These are phyloP conservation scores for maize (Zea mays) DNA, from an alignment of 176 grass and related monocot species.

Conservation along the genomic window DNA sequence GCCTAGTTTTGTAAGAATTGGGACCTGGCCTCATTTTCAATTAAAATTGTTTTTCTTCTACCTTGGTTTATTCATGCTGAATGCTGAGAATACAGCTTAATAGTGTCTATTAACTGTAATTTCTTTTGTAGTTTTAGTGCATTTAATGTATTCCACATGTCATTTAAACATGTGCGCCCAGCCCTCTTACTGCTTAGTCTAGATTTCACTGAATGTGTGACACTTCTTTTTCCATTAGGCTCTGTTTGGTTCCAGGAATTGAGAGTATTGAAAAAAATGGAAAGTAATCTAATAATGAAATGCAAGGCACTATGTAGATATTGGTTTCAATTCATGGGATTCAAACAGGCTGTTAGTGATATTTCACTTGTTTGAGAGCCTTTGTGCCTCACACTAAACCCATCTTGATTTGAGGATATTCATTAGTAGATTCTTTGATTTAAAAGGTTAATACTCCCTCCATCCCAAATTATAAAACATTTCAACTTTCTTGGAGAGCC, in stretches of 20 bases:
- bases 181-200: not conserved
- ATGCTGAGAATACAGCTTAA: not conserved
- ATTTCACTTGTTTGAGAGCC: not conserved
- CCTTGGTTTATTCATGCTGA: too few relatives aligned
- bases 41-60: too few relatives aligned
- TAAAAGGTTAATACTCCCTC: not conserved
- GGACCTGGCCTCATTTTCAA: too few relatives aligned
- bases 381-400: not conserved
- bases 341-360: too few relatives aligned
- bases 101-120: not conserved
- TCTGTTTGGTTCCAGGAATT: too few relatives aligned
- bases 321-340: too few relatives aligned
- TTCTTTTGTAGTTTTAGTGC: constrained; percentile 12
- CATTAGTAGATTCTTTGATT: not conserved
- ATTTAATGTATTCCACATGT: not conserved
- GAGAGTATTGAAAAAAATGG: too few relatives aligned
- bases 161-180: not conserved
- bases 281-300: too few relatives aligned
- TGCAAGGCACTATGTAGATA: too few relatives aligned
- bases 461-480: not conserved
- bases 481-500: too few relatives aligned
- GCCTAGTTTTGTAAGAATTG: too few relatives aligned
- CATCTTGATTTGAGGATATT: not conserved
- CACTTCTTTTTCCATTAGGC: not conserved
- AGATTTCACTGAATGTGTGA: not conserved